These are phyloP conservation scores for Lathyrus aphaca DNA, from an alignment of 306 rosid genomes.

Conservation along the genomic window DNA sequence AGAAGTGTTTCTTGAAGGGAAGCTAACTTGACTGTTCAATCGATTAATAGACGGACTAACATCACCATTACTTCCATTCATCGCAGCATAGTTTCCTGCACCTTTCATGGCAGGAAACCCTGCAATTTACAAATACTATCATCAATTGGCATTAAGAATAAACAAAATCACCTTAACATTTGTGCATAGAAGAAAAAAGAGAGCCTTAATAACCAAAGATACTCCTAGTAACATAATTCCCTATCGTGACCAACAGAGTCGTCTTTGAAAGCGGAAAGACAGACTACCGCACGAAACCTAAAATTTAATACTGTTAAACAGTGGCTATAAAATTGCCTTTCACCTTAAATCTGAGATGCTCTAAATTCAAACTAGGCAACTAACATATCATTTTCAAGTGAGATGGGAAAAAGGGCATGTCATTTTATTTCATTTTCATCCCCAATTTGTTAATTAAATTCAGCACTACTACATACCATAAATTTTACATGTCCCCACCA, in stretches of 20 bases:
- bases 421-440: constrained; percentile 1
- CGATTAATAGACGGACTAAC: constrained; percentile 52
- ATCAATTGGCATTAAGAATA: constrained; percentile 24
- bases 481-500: constrained; percentile 23
- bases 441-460: constrained; percentile 28
- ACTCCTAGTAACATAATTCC: background rate
- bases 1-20: constrained; percentile 56
- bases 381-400: constrained; percentile 7
- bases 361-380: background rate
- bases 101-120: constrained; percentile 57
- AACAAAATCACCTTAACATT: background rate
- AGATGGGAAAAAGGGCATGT: constrained; percentile 13
- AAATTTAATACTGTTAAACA: no score
- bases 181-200: background rate
- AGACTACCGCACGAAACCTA: no score
- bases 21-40: constrained; percentile 62
- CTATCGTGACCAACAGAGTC: no score
- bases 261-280: no score
- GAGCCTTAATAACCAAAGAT: background rate
- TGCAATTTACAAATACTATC: constrained; percentile 43
- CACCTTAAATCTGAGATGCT: background rate
- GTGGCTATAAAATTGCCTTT: background rate
- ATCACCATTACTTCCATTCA: constrained; percentile 46
- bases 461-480: constrained; percentile 16
- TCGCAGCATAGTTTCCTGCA: constrained; percentile 46